Conservation (phyloP, 2,329 filamentous ascomycete genomes). For the Exophiala viscosa region DNA sequence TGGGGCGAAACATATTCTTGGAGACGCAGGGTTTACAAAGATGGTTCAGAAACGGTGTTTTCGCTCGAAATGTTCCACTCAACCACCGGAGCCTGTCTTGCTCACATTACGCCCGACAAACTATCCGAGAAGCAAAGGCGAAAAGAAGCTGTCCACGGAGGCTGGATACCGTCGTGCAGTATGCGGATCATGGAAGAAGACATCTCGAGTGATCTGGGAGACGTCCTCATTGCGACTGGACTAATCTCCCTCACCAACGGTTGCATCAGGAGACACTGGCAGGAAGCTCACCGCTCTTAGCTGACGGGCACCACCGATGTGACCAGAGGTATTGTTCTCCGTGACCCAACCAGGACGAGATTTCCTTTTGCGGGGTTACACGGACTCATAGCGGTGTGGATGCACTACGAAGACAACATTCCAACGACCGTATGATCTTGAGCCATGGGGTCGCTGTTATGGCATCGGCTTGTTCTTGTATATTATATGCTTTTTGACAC, state of each 20-base stretch:
- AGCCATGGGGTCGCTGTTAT: not conserved
- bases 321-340: constrained; percentile 6
- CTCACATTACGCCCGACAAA: constrained; percentile 79
- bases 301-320: constrained; percentile 1
- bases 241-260: constrained; percentile 86
- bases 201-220: constrained; percentile 54
- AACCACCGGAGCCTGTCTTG: constrained; percentile 62
- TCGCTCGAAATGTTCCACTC: constrained; percentile 77
- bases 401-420: constrained; percentile 5
- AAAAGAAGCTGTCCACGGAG: constrained; percentile 72
- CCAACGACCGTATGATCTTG: constrained; percentile 2
- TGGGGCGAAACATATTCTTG: constrained; percentile 85
- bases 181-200: constrained; percentile 81
- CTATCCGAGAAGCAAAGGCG: constrained; percentile 66
- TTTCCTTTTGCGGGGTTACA: constrained; percentile 20
- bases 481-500: not conserved
- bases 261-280: constrained; percentile 78
- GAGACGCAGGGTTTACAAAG: constrained; percentile 69
- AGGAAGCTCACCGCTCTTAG: constrained; percentile 35
- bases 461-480: not conserved
- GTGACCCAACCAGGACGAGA: constrained; percentile 4
- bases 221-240: constrained; percentile 85
- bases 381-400: constrained; percentile 14
- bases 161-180: constrained; percentile 85
- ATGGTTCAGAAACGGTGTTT: constrained; percentile 59